Conservation (phyloP, 768 basidiomycete species). For the Termitomyces sp. region DNA sequence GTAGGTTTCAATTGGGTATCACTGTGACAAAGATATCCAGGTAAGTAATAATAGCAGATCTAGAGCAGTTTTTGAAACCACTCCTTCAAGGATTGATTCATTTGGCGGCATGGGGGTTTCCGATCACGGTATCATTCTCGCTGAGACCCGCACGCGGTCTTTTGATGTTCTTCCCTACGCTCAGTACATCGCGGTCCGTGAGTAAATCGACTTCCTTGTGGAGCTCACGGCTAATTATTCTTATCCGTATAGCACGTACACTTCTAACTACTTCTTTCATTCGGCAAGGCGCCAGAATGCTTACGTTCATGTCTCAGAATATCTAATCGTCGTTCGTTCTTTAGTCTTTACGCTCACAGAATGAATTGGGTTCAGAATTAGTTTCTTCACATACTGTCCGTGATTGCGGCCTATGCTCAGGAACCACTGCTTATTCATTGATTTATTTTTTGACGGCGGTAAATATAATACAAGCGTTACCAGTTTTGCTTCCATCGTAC, state of each 20-base stretch:
- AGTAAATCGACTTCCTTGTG: slow-evolving; percentile 25
- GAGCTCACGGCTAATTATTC: slow-evolving; percentile 10
- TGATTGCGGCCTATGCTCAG: not conserved
- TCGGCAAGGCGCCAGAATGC: slow-evolving; percentile 51
- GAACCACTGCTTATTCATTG: not conserved
- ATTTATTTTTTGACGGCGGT: not conserved
- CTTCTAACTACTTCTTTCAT: slow-evolving; percentile 47
- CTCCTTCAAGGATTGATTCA: slow-evolving; percentile 34
- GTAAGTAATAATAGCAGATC: slow-evolving; percentile 38
- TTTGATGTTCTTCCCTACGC: slow-evolving; percentile 77
- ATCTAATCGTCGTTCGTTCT: slow-evolving; percentile 4
- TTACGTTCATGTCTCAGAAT: slow-evolving; percentile 31
- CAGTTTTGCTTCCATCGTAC: not conserved
- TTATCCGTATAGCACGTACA: slow-evolving; percentile 32
- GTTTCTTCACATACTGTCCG: not conserved
- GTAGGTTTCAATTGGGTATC: slow-evolving; percentile 71
- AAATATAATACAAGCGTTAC: not conserved
- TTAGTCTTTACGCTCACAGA: not conserved
- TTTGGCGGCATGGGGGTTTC: slow-evolving; percentile 46
- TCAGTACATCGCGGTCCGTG: slow-evolving; percentile 78
- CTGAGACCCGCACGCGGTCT: slow-evolving; percentile 62
- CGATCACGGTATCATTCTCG: slow-evolving; percentile 60
- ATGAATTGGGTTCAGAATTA: not conserved
- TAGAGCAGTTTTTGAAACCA: slow-evolving; percentile 21
- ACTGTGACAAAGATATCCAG: slow-evolving; percentile 70